Conservation (phyloP, 139 green algal genomes). For the Chlamydomonas schloesseri region DNA sequence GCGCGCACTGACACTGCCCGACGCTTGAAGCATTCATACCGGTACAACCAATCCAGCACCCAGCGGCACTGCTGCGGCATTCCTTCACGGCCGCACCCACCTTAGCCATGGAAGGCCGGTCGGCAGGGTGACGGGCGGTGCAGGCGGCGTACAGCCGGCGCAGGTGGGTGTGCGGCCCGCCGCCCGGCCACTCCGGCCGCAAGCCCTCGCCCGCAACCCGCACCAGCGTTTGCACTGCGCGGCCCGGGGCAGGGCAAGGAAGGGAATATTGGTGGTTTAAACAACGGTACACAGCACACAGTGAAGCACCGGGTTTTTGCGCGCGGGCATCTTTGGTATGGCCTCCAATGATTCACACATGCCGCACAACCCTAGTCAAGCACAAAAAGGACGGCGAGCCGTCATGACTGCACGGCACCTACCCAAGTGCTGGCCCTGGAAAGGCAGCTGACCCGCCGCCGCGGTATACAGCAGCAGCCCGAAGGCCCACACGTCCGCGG, state of each 20-base stretch:
- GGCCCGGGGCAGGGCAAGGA: neutral
- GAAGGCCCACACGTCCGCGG: neutral
- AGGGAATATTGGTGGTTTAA: neutral
- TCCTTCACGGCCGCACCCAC: neutral
- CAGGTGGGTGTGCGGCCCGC: neutral
- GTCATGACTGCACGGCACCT: too few species aligned
- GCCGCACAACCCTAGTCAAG: too few species aligned
- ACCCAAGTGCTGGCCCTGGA: neutral
- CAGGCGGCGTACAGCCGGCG: neutral
- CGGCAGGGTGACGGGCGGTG: neutral
- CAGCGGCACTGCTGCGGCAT: too few species aligned
- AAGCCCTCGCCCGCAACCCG: neutral
- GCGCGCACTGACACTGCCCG: too few species aligned
- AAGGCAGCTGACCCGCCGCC: neutral
- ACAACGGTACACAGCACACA: neutral
- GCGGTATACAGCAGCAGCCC: neutral
- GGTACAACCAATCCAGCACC: too few species aligned
- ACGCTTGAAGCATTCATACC: too few species aligned
- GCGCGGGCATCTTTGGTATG: too few species aligned
- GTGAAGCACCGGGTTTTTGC: neutral
- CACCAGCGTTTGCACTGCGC: neutral
- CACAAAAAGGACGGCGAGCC: too few species aligned
- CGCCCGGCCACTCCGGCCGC: neutral
- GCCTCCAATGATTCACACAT: too few species aligned
- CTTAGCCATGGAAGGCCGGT: neutral